Percentiles rank a stretch among this genome's conserved stretches.
phyloP scores from a whole-genome alignment of 257 asterid species.

The Capsicum chinense region DNA sequence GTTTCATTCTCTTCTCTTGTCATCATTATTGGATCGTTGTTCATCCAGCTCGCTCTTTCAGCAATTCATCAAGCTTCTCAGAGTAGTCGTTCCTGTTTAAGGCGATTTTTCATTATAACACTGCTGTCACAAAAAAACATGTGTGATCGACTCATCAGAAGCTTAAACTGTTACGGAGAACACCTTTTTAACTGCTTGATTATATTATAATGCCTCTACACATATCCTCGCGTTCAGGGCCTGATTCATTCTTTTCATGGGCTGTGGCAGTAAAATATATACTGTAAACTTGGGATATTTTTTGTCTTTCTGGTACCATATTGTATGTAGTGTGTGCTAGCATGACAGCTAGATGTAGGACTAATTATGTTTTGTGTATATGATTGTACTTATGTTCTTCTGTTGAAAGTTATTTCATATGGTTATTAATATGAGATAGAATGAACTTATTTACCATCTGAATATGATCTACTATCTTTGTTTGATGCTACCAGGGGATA shows the following conservation, averaged over 20 bases:
- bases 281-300: no score
- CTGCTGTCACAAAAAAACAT: neutral
- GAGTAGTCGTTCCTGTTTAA: neutral
- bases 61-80: neutral
- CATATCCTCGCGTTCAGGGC: neutral
- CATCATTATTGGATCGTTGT: neutral
- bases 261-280: no score
- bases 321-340: neutral
- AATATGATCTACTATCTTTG: no score
- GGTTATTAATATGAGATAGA: no score
- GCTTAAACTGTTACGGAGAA: no score
- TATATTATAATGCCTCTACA: no score
- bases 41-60: neutral
- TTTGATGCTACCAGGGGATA: slow-evolving; percentile 58
- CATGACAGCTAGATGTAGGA: neutral
- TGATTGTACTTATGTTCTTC: no score
- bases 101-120: neutral
- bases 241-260: neutral
- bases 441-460: no score
- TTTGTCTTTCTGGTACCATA: no score
- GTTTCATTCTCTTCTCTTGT: neutral
- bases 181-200: neutral
- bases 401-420: no score
- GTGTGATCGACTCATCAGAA: no score
- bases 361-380: neutral